Conservation (phyloP, 2,329 filamentous ascomycete genomes). For the Paraphaeosphaeria sporulosa region DNA sequence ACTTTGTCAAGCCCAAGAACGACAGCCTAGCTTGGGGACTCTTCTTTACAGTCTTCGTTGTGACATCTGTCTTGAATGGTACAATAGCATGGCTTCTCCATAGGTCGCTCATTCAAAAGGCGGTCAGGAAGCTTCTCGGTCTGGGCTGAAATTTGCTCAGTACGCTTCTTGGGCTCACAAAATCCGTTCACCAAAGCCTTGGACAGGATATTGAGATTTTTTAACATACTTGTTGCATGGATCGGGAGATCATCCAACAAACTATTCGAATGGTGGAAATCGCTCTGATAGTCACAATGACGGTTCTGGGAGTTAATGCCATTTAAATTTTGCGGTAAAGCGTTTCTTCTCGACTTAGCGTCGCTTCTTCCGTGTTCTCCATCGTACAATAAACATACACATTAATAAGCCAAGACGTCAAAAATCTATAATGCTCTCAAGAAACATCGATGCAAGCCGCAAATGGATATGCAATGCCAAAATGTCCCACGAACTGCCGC, state of each 20-base stretch:
- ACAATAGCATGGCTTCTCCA: slow-evolving; percentile 18
- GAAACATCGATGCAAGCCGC: neutral
- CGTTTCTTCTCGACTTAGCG: too few relatives aligned
- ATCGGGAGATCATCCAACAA: neutral
- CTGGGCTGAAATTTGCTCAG: too few relatives aligned
- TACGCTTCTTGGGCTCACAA: too few relatives aligned
- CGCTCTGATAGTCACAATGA: neutral
- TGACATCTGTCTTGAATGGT: slow-evolving; percentile 18
- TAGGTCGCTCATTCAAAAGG: neutral
- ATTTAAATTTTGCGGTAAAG: neutral
- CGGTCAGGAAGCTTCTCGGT: neutral
- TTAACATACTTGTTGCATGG: neutral
- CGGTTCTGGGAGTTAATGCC: too few relatives aligned
- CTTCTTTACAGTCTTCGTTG: slow-evolving; percentile 18
- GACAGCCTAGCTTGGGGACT: slow-evolving; percentile 8
- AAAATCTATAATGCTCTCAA: neutral
- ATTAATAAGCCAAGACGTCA: neutral
- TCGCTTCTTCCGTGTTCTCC: too few relatives aligned
- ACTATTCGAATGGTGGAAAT: neutral
- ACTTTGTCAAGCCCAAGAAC: slow-evolving; percentile 17
- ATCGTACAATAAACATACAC: neutral
- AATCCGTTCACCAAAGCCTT: too few relatives aligned
- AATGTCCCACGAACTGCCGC: neutral
- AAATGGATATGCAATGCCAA: neutral
- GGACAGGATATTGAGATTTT: neutral